These are phyloP conservation scores for Verticillium nubilum DNA, from an alignment of 2,329 filamentous ascomycete genomes.

Conservation along the genomic window DNA sequence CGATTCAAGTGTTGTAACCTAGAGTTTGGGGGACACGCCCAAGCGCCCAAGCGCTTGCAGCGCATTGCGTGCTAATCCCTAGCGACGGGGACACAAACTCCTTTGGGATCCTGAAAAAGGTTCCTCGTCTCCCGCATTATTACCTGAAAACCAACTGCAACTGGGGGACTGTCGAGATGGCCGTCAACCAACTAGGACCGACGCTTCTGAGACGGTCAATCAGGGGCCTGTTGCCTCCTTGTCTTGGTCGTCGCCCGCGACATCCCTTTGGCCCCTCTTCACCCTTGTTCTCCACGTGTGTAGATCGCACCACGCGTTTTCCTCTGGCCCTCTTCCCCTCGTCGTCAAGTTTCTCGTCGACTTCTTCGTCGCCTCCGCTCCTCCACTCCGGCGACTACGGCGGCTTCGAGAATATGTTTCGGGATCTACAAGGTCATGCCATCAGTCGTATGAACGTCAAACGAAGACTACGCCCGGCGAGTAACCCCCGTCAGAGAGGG, in stretches of 20 bases:
- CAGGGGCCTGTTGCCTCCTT: background rate
- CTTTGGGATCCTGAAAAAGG: background rate
- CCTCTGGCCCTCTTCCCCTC: background rate
- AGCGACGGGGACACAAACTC: background rate
- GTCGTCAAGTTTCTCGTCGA: background rate
- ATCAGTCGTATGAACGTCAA: background rate
- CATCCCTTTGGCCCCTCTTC: background rate
- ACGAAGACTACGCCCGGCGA: background rate
- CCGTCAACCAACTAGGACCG: background rate
- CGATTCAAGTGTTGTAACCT: background rate
- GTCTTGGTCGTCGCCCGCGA: background rate
- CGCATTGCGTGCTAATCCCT: background rate
- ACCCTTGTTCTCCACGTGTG: background rate
- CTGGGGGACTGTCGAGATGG: background rate
- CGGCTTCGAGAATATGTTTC: background rate
- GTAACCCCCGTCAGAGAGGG: background rate
- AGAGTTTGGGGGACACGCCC: background rate
- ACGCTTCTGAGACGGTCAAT: background rate
- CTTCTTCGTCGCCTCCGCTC: background rate
- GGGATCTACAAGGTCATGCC: background rate
- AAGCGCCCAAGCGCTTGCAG: background rate
- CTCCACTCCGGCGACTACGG: background rate
- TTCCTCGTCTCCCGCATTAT: background rate
- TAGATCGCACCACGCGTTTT: background rate
- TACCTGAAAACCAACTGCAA: background rate